Evolutionary conservation across 2,329 filamentous ascomycete genomes (phyloP), one percentile per base, ranked within the genome.

Genomic region (Atkinsonella hypoxylon): DNA sequence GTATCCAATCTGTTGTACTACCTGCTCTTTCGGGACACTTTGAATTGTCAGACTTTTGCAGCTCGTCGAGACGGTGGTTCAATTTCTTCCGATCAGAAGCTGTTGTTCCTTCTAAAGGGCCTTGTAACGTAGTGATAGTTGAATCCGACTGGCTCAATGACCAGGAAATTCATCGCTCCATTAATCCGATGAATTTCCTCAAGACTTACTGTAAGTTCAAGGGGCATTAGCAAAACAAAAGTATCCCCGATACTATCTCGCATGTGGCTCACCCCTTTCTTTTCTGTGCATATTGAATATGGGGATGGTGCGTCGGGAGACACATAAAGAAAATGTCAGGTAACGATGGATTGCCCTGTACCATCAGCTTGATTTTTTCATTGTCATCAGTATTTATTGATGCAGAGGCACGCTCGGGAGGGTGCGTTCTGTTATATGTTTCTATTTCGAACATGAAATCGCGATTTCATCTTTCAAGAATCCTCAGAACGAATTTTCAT

Each of bases 121-220:
- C 55, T 53, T 53, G 51, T 73, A 74, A 61, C 70, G 71, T 1
- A 75, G 59, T 1, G 62, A 67, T 17, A 72, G 55, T 50, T 75
- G 71, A 39, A 75, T 71, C 15, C 72, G 67, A 31, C 20, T 45
- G 39, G 15, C 22, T 45, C 20, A 31, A 31, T 26, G 20, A 45
- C 22, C 11, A 45, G 20, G 26, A 45, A 20, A 26, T 15, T 13
- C 4, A 30, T 31, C 15, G 42, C 42, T 13, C 26, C 8, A 10
- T 2, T 31, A 2, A 31, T 45, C 42, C 42, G 31, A 10, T n/a
- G 2, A 12, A 45, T 20, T 20, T 45, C 39, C n/a, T 41, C 39
- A n/a, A 41, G 39, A 22, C 22, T 31, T 4, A 30, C 6, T 32
- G n/a, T n/a, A 36, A 12, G 34, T 12, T 15, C 34, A 15, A 36